Evolutionary conservation across 2,329 filamentous ascomycete genomes (phyloP), one percentile per base, ranked within the genome.

Genomic region (Pseudocercospora vitis): DNA sequence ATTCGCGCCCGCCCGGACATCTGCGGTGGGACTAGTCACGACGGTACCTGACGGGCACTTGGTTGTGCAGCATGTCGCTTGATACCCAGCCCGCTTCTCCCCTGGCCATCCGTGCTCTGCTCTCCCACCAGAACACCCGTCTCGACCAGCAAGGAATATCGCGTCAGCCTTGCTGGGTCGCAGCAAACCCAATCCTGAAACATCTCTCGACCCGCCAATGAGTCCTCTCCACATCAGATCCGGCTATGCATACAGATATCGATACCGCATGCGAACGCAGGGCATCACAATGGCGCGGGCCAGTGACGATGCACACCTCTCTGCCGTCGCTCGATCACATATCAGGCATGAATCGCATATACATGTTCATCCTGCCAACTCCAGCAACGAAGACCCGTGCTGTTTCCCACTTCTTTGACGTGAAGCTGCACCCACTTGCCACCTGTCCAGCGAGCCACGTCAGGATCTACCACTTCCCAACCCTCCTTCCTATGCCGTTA

Each of bases 141-240:
- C 37, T 42, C 26, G 33, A 9, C 29, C n/a, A 48, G 16, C 54
- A 31, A 42, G 54, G 54, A 53, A 47, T 28, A 57, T 53, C 33
- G 54, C 54, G 50, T 56, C 54, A 56, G 45, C 49, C 45, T 48
- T 52, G 48, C 33, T 31, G 14, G n/a, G 24, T 29, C 19, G 40
- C 40, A 24, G 24, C 32, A 44, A 51, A 53, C n/a, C 51, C 50
- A 50, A 39, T 53, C 53, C 16, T 46, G 54, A 45, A 53, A 52
- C 54, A 23, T 24, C 19, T n/a, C 12, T 26, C 33, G 12, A 54
- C 7, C 31, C 19, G 14, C 47, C 48, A 50, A 50, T 50, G 21
- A 35, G 52, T 14, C 8, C n/a, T 14, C 48, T 19, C 32, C 44
- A 40, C 47, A 29, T 29, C 37, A 18, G 28, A 45, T 21, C 24